phyloP scores from a whole-genome alignment of 2,329 filamentous ascomycete genomes.

The Gremmenia infestans region DNA sequence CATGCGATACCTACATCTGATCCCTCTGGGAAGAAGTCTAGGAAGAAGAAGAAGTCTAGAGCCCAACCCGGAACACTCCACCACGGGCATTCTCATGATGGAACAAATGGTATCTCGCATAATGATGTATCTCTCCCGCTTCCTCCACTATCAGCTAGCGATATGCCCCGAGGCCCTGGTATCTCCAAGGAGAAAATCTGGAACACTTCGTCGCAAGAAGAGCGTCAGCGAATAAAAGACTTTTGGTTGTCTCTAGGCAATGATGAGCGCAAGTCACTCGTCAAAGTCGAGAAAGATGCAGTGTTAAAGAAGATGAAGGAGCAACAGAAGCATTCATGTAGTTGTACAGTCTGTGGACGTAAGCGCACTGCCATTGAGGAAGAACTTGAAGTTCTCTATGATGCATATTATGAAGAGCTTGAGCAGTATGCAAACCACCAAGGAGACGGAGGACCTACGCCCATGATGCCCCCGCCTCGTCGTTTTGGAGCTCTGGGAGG shows the following conservation, averaged over 20 bases:
- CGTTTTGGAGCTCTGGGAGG: constrained; percentile 53
- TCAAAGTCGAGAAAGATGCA: constrained; percentile 98
- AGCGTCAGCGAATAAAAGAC: constrained; percentile 94
- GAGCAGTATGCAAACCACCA: constrained; percentile 93
- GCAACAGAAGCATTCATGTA: constrained; percentile 98
- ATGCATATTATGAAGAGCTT: constrained; percentile 96
- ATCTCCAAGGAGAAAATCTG: constrained; percentile 75
- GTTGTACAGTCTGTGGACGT: constrained; percentile 92
- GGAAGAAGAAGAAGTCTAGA: constrained; percentile 37
- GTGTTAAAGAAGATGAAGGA: constrained; percentile 99
- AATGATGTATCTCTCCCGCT: constrained; percentile 30
- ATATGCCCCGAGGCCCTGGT: constrained; percentile 34
- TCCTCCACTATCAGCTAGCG: constrained; percentile 37
- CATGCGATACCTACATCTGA: constrained; percentile 25
- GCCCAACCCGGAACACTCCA: constrained; percentile 14
- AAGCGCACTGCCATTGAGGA: constrained; percentile 98
- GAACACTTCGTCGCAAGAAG: constrained; percentile 92
- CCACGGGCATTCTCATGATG: constrained; percentile 8
- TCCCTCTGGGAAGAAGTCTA: constrained; percentile 32
- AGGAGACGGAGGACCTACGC: constrained; percentile 64
- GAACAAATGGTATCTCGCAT: constrained; percentile 26
- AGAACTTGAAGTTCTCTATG: constrained; percentile 93
- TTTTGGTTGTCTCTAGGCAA: constrained; percentile 96
- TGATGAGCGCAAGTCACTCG: constrained; percentile 87
- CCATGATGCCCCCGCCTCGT: constrained; percentile 63